A percentile compares a stretch with the other conserved stretches of the same genome.
Evolutionary conservation across 306 rosid species (phyloP).

Genomic region (Medicago lupulina): DNA sequence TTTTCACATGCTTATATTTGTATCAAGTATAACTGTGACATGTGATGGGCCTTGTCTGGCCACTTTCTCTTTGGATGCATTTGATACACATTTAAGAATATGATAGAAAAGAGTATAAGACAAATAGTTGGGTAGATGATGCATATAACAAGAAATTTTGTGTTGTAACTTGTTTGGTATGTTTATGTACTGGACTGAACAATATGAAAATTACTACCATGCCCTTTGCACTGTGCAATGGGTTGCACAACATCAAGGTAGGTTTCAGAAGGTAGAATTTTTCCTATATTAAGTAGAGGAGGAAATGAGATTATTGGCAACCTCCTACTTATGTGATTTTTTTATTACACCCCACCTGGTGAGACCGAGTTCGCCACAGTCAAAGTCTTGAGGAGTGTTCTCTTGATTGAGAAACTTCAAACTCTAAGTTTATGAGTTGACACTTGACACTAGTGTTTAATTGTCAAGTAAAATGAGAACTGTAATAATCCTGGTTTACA

Average conservation of each 20-base stretch:
- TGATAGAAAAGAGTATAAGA: neutral
- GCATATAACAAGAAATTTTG: neutral
- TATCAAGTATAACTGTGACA: neutral
- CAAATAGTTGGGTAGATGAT: neutral
- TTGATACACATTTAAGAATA: neutral
- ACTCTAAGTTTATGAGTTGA: neutral
- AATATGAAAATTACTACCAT: neutral
- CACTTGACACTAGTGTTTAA: no score
- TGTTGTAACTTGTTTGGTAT: neutral
- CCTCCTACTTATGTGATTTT: neutral
- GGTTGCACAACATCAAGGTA: neutral
- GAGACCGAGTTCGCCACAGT: neutral
- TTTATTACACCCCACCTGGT: neutral
- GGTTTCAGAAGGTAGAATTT: neutral
- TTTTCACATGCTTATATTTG: neutral
- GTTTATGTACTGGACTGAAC: neutral
- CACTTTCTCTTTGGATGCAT: neutral
- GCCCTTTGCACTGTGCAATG: neutral
- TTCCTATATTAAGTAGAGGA: neutral
- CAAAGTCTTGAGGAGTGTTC: neutral
- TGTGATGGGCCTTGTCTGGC: neutral
- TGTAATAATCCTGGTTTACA: constrained; percentile 10
- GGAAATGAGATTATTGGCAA: neutral
- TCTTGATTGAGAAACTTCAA: neutral
- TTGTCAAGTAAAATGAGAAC: neutral